Base-by-base conservation (phyloP, 2,329 filamentous ascomycete species). In the Hortaea werneckii region DNA sequence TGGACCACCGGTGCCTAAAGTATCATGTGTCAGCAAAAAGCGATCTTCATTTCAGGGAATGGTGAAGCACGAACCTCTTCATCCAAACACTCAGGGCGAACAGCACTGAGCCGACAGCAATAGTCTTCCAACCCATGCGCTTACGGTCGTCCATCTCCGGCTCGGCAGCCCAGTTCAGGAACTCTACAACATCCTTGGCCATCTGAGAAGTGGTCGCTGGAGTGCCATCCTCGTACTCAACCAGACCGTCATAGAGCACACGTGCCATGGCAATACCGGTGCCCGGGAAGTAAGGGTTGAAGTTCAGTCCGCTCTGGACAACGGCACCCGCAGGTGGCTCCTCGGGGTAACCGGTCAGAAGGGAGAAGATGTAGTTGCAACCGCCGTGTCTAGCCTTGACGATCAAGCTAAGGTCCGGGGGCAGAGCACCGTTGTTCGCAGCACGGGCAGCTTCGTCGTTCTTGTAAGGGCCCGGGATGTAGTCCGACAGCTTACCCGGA, bases 271-370 rank as follows among this genome's bases (percentile, higher is more conserved):
- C 92, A 68, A 98, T 98, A 67, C 90, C 90, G 59, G 92, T 96
- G 66, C 92, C 92, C 48, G 92, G 92, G 83, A 98, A 98, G 79
- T 95, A 98, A 50, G 92, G 92, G 80, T 98, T 98, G 82, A 98
- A 98, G 82, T 96, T 95, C 72, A 98, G 82, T 64, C 92, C 92
- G 51, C 82, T 80, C 60, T 82, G 83, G 50, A 98, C 84, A 60
- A 78, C 74, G 52, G 86, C 88, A 66, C 92, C 92, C 43, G 92
- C 87, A 44, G 92, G 92, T 50, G 87, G 78, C 73, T 98, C 92
- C 58, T 98, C 92, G 50, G 92, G 92, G 72, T 98, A 98, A 59
- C 92, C 92, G 46, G 92, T 98, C 65, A 98, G 75, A 68, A 98
- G 78, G 68, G 76, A 87, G 80, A 96, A 98, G 74, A 98, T 87